These are phyloP conservation scores for Rhodotorula sp. DNA, from an alignment of 1,284 basidiomycete genomes.

Conservation along the genomic window DNA sequence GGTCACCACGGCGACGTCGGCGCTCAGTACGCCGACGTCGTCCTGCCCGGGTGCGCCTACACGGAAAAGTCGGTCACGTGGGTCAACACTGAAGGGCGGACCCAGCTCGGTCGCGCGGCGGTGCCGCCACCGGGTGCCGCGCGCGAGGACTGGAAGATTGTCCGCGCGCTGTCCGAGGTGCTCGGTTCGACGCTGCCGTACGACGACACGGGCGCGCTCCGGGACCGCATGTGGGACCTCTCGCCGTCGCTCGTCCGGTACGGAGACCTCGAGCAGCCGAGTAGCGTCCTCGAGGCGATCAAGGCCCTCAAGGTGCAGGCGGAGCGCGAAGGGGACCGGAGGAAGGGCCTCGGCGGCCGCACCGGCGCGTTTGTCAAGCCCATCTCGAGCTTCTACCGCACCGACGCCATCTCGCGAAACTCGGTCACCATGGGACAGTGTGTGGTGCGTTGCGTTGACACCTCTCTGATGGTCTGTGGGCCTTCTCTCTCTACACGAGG, in stretches of 20 bases:
- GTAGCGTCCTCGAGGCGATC: constrained; percentile 62
- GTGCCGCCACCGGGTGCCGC: constrained; percentile 93
- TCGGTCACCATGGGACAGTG: constrained; percentile 43
- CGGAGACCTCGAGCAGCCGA: constrained; percentile 77
- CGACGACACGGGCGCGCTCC: constrained; percentile 79
- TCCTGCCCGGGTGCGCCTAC: constrained; percentile 88
- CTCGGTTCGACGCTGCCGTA: constrained; percentile 75
- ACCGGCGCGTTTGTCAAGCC: constrained; percentile 71
- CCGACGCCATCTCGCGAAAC: constrained; percentile 62
- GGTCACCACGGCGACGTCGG: constrained; percentile 98
- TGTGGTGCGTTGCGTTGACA: neutral
- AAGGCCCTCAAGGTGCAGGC: constrained; percentile 63
- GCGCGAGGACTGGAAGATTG: constrained; percentile 98
- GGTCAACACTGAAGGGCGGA: constrained; percentile 95
- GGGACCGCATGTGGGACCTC: constrained; percentile 96
- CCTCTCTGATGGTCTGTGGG: neutral
- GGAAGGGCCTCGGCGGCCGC: constrained; percentile 55
- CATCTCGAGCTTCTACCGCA: constrained; percentile 92
- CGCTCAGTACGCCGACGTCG: constrained; percentile 94
- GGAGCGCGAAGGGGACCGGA: constrained; percentile 52
- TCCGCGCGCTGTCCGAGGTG: constrained; percentile 91
- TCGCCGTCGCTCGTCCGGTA: constrained; percentile 87
- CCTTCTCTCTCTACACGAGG: neutral
- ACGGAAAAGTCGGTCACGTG: constrained; percentile 94
- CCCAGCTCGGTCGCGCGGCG: constrained; percentile 86